Base-by-base conservation (phyloP, 225 moss, liverwort and hornwort species). In the Takakia lepidozioides region DNA sequence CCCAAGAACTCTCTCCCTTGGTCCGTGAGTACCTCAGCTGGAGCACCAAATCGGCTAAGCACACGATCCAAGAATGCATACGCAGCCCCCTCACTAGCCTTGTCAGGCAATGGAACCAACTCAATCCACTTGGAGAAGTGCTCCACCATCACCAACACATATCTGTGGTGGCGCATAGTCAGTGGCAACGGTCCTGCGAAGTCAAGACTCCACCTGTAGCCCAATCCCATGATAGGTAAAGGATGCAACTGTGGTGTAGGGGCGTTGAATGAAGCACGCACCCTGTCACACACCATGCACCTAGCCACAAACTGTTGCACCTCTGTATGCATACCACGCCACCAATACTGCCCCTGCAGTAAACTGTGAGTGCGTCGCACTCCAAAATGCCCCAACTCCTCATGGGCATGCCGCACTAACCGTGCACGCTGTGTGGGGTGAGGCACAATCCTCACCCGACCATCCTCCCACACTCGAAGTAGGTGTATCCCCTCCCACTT, bases 111-210 rank as follows among this genome's bases (percentile, higher is more conserved):
- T 3, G 49, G 17, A 22, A 49, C 49, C 6, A 49, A 3, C 16
- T 49, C 26, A 2, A 27, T 5, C 26, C 48, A 49, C 48, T 22
- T 22, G 8, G 24, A 22, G 48, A 49, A 49, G 25, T 32, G 30
- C 10, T 32, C 30, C 5, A 32, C 10, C 30, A 32, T 32, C 5
- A 32, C 30, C 30, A 32, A 32, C 5, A 32, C 30, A 5, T 32
- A 32, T 32, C 10, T 5, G 10, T 32, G 21, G 24, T 25, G 23
- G 15, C 1, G 27, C 7, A n/a, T 23, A 7, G 48, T 49, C 2
- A 23, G 24, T 0, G 19, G 19, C 2, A 49, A 10, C 15, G 23
- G 8, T 1, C 8, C 22, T 9, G 4, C 2, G 15, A 49, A 2
- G 24, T 49, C 48, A 1, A 19, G n/a, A 2, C 24, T 24, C 48